phyloP scores from a whole-genome alignment of 2,329 filamentous ascomycete species.

The Ascochyta rabiei region DNA sequence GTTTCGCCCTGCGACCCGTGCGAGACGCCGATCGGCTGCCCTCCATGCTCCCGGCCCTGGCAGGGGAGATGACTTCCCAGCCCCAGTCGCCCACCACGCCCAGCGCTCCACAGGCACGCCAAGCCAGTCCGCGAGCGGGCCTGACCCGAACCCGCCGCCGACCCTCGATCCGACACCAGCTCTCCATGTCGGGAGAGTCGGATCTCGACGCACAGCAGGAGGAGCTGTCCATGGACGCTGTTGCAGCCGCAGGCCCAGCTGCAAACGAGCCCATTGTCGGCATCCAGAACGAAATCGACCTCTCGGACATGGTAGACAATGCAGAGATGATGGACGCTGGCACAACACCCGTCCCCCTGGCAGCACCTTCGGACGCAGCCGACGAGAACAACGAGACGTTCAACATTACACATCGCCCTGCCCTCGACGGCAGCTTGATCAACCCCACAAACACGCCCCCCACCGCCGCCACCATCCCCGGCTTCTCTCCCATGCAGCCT shows the following conservation, averaged over 20 bases:
- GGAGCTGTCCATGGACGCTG: slow-evolving; percentile 78
- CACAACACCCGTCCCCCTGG: slow-evolving; percentile 73
- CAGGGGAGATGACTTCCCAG: slow-evolving; percentile 76
- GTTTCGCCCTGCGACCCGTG: slow-evolving; percentile 78
- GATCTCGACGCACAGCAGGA: slow-evolving; percentile 83
- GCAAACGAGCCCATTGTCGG: slow-evolving; percentile 73
- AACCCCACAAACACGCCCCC: slow-evolving; percentile 66
- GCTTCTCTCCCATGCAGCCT: slow-evolving; percentile 75
- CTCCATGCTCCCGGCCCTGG: slow-evolving; percentile 78
- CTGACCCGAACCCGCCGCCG: slow-evolving; percentile 67
- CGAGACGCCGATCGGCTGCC: slow-evolving; percentile 84
- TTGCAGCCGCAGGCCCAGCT: slow-evolving; percentile 74
- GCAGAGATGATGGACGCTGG: slow-evolving; percentile 76
- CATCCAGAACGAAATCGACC: slow-evolving; percentile 80
- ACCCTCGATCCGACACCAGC: slow-evolving; percentile 87
- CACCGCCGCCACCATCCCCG: slow-evolving; percentile 70
- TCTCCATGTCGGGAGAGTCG: slow-evolving; percentile 81
- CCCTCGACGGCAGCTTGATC: slow-evolving; percentile 83
- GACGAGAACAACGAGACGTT: slow-evolving; percentile 78
- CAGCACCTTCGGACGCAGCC: slow-evolving; percentile 81
- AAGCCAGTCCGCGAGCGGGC: slow-evolving; percentile 51
- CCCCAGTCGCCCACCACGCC: slow-evolving; percentile 69
- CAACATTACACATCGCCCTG: slow-evolving; percentile 86
- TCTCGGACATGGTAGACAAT: slow-evolving; percentile 84
- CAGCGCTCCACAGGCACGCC: slow-evolving; percentile 39